A percentile compares a stretch with the other conserved stretches of the same genome.
These are phyloP conservation scores for Globisporangium orthogonon DNA, from an alignment of 352 stramenopile genomes.

Conservation along the genomic window DNA sequence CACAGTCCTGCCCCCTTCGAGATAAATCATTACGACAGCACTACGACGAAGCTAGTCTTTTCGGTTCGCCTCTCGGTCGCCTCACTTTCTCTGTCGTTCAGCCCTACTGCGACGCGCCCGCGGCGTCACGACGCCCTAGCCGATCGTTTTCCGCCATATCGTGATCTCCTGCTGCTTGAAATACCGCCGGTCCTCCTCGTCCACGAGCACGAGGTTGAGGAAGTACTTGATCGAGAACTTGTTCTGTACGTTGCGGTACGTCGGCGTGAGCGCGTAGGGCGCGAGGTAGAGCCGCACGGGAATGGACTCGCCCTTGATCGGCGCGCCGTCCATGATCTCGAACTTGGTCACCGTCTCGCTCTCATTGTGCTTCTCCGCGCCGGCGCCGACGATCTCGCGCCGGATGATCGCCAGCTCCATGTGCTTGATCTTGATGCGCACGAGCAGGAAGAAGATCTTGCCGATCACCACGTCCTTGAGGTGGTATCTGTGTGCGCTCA, in stretches of 20 bases:
- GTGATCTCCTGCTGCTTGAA: conserved; percentile 99
- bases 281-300: conserved; percentile 95
- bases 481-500: conserved; percentile 48
- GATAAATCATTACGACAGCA: too few species aligned
- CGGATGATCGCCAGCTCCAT: conserved; percentile 98
- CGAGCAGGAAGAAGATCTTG: conserved; percentile 97
- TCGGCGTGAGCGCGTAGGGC: conserved; percentile 87
- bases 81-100: too few species aligned
- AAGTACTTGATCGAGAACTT: conserved; percentile 95
- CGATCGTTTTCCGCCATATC: conserved; percentile 86
- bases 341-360: conserved; percentile 97
- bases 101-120: too few species aligned
- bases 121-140: conserved; percentile 7
- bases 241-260: conserved; percentile 87
- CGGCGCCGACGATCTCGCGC: conserved; percentile 87
- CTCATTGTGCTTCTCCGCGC: conserved; percentile 86
- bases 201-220: conserved; percentile 98
- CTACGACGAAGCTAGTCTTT: too few species aligned
- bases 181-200: conserved; percentile 98
- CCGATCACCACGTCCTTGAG: conserved; percentile 95
- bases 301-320: conserved; percentile 95
- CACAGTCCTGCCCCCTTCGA: too few species aligned
- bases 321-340: conserved; percentile 99
- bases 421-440: conserved; percentile 99
- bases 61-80: too few species aligned